phyloP scores from a whole-genome alignment of 2,329 filamentous ascomycete species.

The Claviceps quebecensis region DNA sequence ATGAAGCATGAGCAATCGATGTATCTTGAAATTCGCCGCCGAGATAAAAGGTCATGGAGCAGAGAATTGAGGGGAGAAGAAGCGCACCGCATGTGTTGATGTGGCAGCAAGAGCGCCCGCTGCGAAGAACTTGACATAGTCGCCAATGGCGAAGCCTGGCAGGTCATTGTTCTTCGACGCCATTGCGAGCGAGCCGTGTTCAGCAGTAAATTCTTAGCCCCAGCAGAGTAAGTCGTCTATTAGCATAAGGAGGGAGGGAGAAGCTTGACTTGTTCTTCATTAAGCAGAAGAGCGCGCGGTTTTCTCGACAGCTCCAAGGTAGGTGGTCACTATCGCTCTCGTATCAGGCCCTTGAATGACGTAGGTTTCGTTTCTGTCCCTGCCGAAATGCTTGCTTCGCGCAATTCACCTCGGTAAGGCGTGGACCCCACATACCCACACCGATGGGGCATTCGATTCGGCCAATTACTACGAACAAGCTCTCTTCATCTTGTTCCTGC shows the following conservation, averaged over 20 bases:
- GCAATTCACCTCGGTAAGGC: background rate
- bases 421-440: background rate
- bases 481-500: too few relatives aligned
- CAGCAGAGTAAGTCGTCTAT: background rate
- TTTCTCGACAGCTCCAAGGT: background rate
- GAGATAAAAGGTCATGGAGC: background rate
- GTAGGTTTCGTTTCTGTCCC: slow-evolving; percentile 6
- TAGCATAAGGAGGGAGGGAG: background rate
- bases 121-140: slow-evolving; percentile 40
- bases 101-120: slow-evolving; percentile 39
- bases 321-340: background rate
- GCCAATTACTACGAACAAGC: too few relatives aligned
- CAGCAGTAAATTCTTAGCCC: background rate
- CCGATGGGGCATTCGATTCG: too few relatives aligned
- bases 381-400: background rate
- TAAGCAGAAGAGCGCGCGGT: background rate
- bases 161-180: slow-evolving; percentile 16
- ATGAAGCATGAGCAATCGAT: slow-evolving; percentile 1
- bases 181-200: slow-evolving; percentile 8
- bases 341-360: slow-evolving; percentile 6
- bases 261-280: too few relatives aligned
- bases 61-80: too few relatives aligned
- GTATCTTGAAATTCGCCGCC: background rate
- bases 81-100: slow-evolving; percentile 33
- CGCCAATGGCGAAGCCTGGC: slow-evolving; percentile 25